Evolutionary conservation across 2,329 filamentous ascomycete genomes (phyloP).

Genomic region (Colletotrichum chrysophilum): DNA sequence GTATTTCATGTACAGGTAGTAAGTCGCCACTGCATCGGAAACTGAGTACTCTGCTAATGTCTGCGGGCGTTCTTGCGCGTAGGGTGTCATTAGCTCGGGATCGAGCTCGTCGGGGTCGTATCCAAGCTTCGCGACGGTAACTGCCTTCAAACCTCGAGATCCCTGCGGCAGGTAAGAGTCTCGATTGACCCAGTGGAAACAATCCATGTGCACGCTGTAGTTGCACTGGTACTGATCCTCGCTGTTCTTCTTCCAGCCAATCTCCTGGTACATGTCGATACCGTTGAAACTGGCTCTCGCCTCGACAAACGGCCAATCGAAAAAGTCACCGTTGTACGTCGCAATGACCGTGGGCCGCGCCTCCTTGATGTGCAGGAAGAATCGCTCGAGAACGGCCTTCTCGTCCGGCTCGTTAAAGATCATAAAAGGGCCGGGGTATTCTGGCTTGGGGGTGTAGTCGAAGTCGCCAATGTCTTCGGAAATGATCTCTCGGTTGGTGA

Average conservation of each 20-base stretch:
- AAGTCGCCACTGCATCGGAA: slow-evolving; percentile 97
- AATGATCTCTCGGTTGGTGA: slow-evolving; percentile 97
- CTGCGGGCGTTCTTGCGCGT: slow-evolving; percentile 88
- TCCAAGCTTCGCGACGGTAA: slow-evolving; percentile 96
- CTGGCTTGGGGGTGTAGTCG: slow-evolving; percentile 96
- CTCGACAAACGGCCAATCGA: slow-evolving; percentile 99
- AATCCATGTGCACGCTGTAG: slow-evolving; percentile 98
- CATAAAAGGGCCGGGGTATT: slow-evolving; percentile 94
- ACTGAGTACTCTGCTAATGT: slow-evolving; percentile 97
- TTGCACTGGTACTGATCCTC: slow-evolving; percentile 97
- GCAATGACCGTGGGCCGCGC: slow-evolving; percentile 95
- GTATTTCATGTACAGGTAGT: slow-evolving; percentile 99
- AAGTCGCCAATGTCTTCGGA: slow-evolving; percentile 98
- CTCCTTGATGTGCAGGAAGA: slow-evolving; percentile 95
- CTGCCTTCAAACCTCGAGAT: slow-evolving; percentile 94
- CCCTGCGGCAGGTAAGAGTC: slow-evolving; percentile 98
- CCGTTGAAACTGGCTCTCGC: slow-evolving; percentile 90
- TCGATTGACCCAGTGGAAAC: slow-evolving; percentile 98
- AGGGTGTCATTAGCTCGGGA: slow-evolving; percentile 94
- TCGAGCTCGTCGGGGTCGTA: slow-evolving; percentile 99
- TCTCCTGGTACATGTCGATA: slow-evolving; percentile 99
- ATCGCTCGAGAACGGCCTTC: slow-evolving; percentile 84
- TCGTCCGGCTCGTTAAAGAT: slow-evolving; percentile 99
- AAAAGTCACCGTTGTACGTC: slow-evolving; percentile 99
- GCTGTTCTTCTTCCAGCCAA: slow-evolving; percentile 92